Percentiles rank a stretch among this genome's conserved stretches.
phyloP scores from a whole-genome alignment of 768 basidiomycete species.

The Cubamyces lactineus region DNA sequence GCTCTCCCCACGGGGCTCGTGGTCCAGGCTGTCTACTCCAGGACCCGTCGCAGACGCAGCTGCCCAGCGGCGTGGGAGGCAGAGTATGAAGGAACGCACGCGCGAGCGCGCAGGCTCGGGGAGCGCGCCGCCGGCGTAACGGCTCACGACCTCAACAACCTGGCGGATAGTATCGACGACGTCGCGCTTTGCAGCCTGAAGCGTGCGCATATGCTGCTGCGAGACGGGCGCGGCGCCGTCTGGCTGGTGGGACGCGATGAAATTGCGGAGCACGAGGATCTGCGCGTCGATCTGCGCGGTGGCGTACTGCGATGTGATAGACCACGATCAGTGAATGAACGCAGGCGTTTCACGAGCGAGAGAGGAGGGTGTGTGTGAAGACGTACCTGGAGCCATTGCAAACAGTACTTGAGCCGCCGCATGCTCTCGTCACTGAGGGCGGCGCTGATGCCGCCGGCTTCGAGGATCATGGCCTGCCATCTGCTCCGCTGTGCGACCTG shows the following conservation, averaged over 20 bases:
- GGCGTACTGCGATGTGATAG: conserved; percentile 60
- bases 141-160: conserved; percentile 85
- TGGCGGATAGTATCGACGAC: conserved; percentile 89
- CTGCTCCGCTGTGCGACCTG: conserved; percentile 75
- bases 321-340: neutral
- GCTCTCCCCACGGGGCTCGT: conserved; percentile 35
- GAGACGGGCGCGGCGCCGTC: conserved; percentile 32
- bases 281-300: conserved; percentile 87
- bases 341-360: too few relatives aligned
- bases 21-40: conserved; percentile 5
- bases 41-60: conserved; percentile 38
- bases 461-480: conserved; percentile 83
- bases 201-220: conserved; percentile 60
- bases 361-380: neutral
- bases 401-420: conserved; percentile 80
- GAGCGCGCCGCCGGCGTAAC: conserved; percentile 83
- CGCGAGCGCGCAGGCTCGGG: conserved; percentile 80
- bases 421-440: conserved; percentile 92
- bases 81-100: conserved; percentile 77
- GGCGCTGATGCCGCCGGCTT: conserved; percentile 86
- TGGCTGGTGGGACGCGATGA: conserved; percentile 69
- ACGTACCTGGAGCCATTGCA: conserved; percentile 84
- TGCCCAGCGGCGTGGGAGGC: conserved; percentile 84
- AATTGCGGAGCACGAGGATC: conserved; percentile 81
- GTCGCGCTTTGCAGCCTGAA: conserved; percentile 75